These are phyloP conservation scores for Ophiostoma sp. DNA, from an alignment of 2,329 filamentous ascomycete genomes.

Conservation along the genomic window DNA sequence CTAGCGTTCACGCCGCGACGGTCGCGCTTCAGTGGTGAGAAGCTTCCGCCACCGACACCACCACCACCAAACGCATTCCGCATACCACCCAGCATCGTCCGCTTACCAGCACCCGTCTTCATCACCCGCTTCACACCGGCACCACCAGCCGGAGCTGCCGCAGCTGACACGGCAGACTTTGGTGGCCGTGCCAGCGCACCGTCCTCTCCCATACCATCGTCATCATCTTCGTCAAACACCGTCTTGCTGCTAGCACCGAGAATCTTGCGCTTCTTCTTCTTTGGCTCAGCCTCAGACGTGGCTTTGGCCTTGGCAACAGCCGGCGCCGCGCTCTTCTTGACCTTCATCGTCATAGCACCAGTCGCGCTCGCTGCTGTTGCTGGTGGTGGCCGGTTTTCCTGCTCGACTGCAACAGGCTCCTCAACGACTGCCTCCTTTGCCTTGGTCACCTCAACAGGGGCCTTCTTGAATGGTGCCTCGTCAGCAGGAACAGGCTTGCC, in stretches of 20 bases:
- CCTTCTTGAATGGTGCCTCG: conserved; percentile 41
- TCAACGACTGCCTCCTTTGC: conserved; percentile 30
- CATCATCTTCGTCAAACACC: conserved; percentile 71
- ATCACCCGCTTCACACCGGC: conserved; percentile 31
- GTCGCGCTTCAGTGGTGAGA: conserved; percentile 73
- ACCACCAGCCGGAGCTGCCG: conserved; percentile 40
- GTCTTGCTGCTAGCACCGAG: conserved; percentile 63
- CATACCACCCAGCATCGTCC: conserved; percentile 35
- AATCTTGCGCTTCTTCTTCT: conserved; percentile 73
- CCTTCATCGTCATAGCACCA: conserved; percentile 31
- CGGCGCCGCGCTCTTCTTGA: conserved; percentile 26
- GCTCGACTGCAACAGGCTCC: conserved; percentile 32
- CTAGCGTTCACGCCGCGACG: conserved; percentile 62
- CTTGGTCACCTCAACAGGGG: conserved; percentile 31
- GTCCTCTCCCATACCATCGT: conserved; percentile 36
- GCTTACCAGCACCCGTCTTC: conserved; percentile 36
- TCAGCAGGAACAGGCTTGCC: conserved; percentile 30
- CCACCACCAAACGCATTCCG: conserved; percentile 50
- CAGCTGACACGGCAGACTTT: conserved; percentile 4
- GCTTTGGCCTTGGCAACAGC: conserved; percentile 21
- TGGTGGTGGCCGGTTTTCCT: conserved; percentile 36
- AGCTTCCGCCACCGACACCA: conserved; percentile 39
- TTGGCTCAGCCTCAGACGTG: conserved; percentile 42
- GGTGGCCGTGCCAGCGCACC: neutral
- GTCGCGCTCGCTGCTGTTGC: conserved; percentile 26